Evolutionary conservation across 495 filamentous ascomycete genomes (phyloP).

Genomic region (Barbatosphaeria neglecta): DNA sequence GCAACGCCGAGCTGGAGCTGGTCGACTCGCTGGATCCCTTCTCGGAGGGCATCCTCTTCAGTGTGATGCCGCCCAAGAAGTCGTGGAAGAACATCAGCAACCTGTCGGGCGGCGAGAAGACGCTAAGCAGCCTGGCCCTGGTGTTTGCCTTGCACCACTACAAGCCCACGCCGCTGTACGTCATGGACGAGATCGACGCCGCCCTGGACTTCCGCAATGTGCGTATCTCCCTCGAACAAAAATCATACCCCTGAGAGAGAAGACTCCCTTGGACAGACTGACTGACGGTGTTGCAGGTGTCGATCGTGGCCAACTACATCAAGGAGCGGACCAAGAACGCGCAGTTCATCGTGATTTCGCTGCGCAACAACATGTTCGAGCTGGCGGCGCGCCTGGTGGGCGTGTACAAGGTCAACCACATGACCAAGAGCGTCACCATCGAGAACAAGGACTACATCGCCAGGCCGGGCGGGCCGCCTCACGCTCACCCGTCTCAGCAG

Average conservation of each 20-base stretch:
- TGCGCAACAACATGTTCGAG: slow-evolving; percentile 99
- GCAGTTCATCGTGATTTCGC: slow-evolving; percentile 95
- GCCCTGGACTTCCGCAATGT: slow-evolving; percentile 96
- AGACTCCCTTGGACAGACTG: slow-evolving; percentile 6
- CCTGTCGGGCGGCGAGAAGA: slow-evolving; percentile 92
- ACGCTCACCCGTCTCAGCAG: slow-evolving; percentile 1
- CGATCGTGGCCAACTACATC: slow-evolving; percentile 96
- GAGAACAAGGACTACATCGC: slow-evolving; percentile 77
- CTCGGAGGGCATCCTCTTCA: slow-evolving; percentile 91
- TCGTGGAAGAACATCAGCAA: slow-evolving; percentile 99
- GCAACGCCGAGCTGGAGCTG: slow-evolving; percentile 92
- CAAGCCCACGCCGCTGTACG: slow-evolving; percentile 93
- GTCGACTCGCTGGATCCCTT: slow-evolving; percentile 94
- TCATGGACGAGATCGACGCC: slow-evolving; percentile 99
- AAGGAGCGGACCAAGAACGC: slow-evolving; percentile 98
- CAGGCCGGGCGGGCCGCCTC: slow-evolving; percentile 1
- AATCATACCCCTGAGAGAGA: too few species aligned
- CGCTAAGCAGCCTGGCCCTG: slow-evolving; percentile 79
- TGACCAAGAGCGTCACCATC: slow-evolving; percentile 96
- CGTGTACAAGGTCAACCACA: slow-evolving; percentile 99
- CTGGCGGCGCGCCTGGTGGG: slow-evolving; percentile 85
- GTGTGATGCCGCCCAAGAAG: slow-evolving; percentile 99
- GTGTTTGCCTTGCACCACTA: slow-evolving; percentile 98
- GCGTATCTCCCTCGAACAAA: too few species aligned
- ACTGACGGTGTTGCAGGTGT: slow-evolving; percentile 59